Percentiles rank a stretch among this genome's conserved stretches.
These are phyloP conservation scores for Oryza officinalis DNA, from an alignment of 176 grass and related monocot species.

Conservation along the genomic window DNA sequence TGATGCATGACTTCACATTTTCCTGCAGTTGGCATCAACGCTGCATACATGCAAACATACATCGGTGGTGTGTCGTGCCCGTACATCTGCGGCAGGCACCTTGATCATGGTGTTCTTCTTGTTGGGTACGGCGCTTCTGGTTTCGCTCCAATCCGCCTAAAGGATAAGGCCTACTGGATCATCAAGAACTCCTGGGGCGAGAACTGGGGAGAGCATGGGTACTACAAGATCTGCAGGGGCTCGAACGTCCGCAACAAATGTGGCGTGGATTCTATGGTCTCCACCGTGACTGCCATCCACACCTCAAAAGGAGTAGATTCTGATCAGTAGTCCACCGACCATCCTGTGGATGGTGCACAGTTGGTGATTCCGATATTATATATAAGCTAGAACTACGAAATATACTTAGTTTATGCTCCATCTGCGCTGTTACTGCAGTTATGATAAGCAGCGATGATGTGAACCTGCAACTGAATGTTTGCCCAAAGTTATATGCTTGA, in stretches of 20 bases:
- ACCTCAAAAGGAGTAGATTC: constrained; percentile 38
- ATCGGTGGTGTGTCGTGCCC: constrained; percentile 80
- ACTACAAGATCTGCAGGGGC: constrained; percentile 92
- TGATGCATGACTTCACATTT: not conserved
- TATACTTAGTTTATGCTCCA: constrained; percentile 38
- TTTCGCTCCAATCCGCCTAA: constrained; percentile 76
- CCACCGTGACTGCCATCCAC: constrained; percentile 55
- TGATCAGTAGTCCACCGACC: constrained; percentile 14
- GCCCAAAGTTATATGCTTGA: constrained; percentile 30
- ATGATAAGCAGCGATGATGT: constrained; percentile 38
- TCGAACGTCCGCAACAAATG: constrained; percentile 72
- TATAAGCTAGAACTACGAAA: not conserved
- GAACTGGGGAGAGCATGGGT: constrained; percentile 80
- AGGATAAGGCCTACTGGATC: constrained; percentile 92
- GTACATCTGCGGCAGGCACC: constrained; percentile 67
- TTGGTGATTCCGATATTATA: constrained; percentile 14
- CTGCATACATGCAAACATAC: constrained; percentile 89
- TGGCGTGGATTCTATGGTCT: constrained; percentile 80
- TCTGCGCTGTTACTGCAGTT: constrained; percentile 27
- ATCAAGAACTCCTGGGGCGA: constrained; percentile 95
- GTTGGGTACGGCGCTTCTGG: constrained; percentile 72
- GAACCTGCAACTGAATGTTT: constrained; percentile 40
- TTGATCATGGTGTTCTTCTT: constrained; percentile 87
- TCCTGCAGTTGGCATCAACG: constrained; percentile 78
- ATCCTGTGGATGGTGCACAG: not conserved